Evolutionary conservation across 176 grass and related monocot genomes (phyloP).

Genomic region (Areca catechu): DNA sequence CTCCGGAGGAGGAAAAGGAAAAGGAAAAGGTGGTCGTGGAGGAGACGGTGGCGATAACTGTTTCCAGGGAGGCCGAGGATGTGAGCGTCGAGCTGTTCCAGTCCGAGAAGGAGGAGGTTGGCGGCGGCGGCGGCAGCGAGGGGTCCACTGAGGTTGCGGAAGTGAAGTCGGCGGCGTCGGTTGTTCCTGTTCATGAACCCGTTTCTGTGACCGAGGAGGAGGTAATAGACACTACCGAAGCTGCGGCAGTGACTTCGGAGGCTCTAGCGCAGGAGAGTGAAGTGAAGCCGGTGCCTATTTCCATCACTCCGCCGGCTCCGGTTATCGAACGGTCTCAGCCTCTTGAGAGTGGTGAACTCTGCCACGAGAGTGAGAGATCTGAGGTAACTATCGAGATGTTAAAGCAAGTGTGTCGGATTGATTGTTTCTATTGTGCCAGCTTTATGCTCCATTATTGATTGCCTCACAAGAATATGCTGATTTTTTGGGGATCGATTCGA

Average conservation of each 20-base stretch:
- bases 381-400: background rate
- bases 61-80: background rate
- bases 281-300: too few species aligned
- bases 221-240: too few species aligned
- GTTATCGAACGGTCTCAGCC: background rate
- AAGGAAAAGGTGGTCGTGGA: background rate
- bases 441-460: background rate
- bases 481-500: background rate
- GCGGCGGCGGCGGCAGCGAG: background rate
- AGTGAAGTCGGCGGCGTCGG: too few species aligned
- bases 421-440: background rate
- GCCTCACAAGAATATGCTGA: background rate
- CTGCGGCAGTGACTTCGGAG: background rate
- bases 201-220: too few species aligned
- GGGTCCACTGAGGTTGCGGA: background rate
- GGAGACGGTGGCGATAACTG: background rate
- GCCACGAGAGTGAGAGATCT: background rate
- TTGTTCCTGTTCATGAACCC: too few species aligned
- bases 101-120: background rate
- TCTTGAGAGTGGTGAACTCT: background rate
- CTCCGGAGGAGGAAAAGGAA: background rate
- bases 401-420: background rate
- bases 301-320: background rate
- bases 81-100: background rate
- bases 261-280: background rate